Base-by-base conservation (phyloP, 1,139 yeast species). In the Kodamaea sp. region DNA sequence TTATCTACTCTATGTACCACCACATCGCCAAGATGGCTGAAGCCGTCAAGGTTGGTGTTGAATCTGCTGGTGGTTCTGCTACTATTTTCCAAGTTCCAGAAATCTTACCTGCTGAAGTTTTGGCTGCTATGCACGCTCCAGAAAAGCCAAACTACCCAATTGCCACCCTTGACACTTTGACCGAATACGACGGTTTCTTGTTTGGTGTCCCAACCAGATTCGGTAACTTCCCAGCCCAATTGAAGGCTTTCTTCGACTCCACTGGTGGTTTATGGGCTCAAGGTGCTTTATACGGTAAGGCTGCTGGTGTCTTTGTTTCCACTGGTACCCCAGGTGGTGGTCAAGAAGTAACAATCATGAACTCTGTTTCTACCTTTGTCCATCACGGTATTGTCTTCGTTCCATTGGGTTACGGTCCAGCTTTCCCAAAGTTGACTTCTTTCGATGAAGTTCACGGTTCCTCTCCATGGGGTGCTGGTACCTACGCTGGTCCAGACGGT, bases 391-490 rank as follows among this genome's bases (percentile, higher is more conserved):
- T 66, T 47, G 50, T 59, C 45, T 66, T 41, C 48, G 60, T 64
- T 35, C 71, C 72, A 37, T 60, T 66, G 48, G 72, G 72, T 41
- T 65, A 65, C 55, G 57, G 53, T 36, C 47, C 48, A 39, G 55
- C 58, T 23, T 55, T 57, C 49, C 57, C 61, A 20, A 54, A 52
- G 35, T 42, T 63, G 42, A 45, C 64, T 41, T 53, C 53, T 49
- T 42, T 63, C 42, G 59, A 57, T 2, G 69, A 65, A 52, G 53
- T 58, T 37, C 71, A 63, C 48, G 73, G 73, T 41, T 62, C 67
- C 26, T 63, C 70, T 36, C 67, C 72, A 34, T 66, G 68, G 65
- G 73, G 72, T 46, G 69, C 72, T 29, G 73, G 73, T 41, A 52
- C 67, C 36, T 60, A 55, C 44, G 70, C 73, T 28, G 66, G 63